A percentile compares a stretch with the other conserved stretches of the same genome.
Evolutionary conservation across 768 basidiomycete genomes (phyloP).

Genomic region (Lactarius trivialis): DNA sequence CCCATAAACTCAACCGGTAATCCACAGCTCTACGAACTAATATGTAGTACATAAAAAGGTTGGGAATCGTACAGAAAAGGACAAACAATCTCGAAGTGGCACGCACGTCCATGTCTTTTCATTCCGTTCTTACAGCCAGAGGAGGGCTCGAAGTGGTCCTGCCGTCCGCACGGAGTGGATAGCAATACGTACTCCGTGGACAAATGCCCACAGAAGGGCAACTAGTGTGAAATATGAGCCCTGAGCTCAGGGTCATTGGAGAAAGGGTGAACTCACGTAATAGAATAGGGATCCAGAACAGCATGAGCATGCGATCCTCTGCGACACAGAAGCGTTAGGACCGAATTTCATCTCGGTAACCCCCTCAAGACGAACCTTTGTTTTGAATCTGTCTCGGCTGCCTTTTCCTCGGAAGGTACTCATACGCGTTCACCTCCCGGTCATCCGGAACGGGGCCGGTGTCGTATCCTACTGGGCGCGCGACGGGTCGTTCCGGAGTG

Average conservation of each 20-base stretch:
- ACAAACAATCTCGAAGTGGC: not conserved
- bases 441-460: slow-evolving; percentile 44
- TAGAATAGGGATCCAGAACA: slow-evolving; percentile 85
- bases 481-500: slow-evolving; percentile 31
- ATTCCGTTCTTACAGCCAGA: slow-evolving; percentile 14
- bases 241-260: not conserved
- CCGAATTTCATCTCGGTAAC: not conserved
- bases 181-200: slow-evolving; percentile 25
- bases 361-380: slow-evolving; percentile 50
- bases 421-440: slow-evolving; percentile 63
- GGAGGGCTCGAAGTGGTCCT: slow-evolving; percentile 16
- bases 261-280: slow-evolving; percentile 46
- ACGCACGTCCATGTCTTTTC: not conserved
- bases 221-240: slow-evolving; percentile 21
- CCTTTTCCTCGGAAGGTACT: slow-evolving; percentile 48
- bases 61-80: slow-evolving; percentile 1
- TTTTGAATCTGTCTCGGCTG: slow-evolving; percentile 44
- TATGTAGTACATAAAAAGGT: not conserved
- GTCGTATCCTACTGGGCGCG: slow-evolving; percentile 38
- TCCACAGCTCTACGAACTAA: not conserved
- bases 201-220: slow-evolving; percentile 31
- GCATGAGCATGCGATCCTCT: slow-evolving; percentile 81
- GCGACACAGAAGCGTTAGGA: slow-evolving; percentile 11
- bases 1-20: not conserved
- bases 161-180: slow-evolving; percentile 20